A percentile compares a stretch with the other conserved stretches of the same genome.
These are phyloP conservation scores for Rhypophila decipiens DNA, from an alignment of 495 filamentous ascomycete genomes.

Conservation along the genomic window DNA sequence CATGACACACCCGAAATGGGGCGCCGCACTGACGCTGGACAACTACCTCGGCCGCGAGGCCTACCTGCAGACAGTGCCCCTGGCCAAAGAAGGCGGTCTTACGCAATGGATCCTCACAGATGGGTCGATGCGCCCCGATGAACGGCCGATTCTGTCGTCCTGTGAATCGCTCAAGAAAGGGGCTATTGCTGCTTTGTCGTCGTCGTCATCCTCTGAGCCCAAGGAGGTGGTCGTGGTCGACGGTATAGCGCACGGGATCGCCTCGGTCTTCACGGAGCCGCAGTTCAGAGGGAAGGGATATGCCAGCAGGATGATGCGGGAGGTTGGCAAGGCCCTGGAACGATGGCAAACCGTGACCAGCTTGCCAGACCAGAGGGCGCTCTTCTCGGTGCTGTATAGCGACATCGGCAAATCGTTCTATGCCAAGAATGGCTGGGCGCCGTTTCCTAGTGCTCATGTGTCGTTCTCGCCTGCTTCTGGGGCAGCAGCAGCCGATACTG, in stretches of 20 bases:
- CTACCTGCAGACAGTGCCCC: conserved; percentile 56
- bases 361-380: conserved; percentile 1
- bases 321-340: conserved; percentile 34
- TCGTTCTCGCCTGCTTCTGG: conserved; percentile 39
- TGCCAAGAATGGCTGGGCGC: conserved; percentile 70
- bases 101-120: conserved; percentile 84
- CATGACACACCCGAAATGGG: conserved; percentile 67
- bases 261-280: conserved; percentile 76
- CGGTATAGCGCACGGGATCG: conserved; percentile 70
- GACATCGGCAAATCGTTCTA: conserved; percentile 97
- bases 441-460: conserved; percentile 66
- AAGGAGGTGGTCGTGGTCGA: conserved; percentile 37
- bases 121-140: conserved; percentile 28
- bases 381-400: conserved; percentile 78
- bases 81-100: conserved; percentile 68
- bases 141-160: conserved; percentile 63
- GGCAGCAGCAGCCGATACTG: conserved; percentile 16
- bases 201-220: no score
- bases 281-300: conserved; percentile 71
- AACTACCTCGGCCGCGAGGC: conserved; percentile 75
- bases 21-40: conserved; percentile 54
- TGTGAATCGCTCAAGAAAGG: conserved; percentile 81
- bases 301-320: conserved; percentile 55
- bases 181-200: conserved; percentile 38
- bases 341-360: conserved; percentile 26